Conservation (phyloP, 2,329 filamentous ascomycete genomes). For the Sporothrix schenckii region DNA sequence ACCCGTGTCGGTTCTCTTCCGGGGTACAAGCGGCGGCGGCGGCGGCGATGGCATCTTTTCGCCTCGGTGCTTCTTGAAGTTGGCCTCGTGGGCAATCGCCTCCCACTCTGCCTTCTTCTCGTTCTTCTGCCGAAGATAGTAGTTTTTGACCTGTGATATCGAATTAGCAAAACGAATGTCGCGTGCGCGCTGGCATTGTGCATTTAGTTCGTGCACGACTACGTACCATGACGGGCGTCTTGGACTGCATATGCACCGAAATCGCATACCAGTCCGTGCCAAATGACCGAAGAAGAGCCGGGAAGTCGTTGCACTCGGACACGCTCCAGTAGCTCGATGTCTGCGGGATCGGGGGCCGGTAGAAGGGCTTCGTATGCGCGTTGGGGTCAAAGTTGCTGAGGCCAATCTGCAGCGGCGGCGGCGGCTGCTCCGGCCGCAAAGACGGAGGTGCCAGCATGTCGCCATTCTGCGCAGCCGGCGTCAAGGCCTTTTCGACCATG, state of each 20-base stretch:
- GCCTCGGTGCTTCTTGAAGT: constrained; percentile 57
- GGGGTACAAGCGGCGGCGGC: constrained; percentile 48
- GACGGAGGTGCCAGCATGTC: constrained; percentile 62
- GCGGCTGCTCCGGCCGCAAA: constrained; percentile 56
- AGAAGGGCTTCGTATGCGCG: constrained; percentile 47
- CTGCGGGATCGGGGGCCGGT: constrained; percentile 53
- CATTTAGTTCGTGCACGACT: not conserved
- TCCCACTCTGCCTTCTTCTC: constrained; percentile 61
- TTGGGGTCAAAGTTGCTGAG: constrained; percentile 56
- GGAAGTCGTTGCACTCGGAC: constrained; percentile 77
- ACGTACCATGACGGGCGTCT: constrained; percentile 76
- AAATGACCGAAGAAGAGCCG: constrained; percentile 70
- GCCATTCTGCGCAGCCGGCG: constrained; percentile 44
- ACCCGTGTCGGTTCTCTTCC: constrained; percentile 29
- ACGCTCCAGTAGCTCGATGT: constrained; percentile 88
- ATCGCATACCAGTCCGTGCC: constrained; percentile 79
- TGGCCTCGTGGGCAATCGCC: constrained; percentile 61
- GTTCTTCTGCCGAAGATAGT: constrained; percentile 64
- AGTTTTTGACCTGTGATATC: constrained; percentile 59
- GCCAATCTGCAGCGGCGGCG: constrained; percentile 52
- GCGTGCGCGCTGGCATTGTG: not conserved
- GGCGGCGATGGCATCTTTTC: constrained; percentile 65
- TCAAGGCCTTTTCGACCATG: constrained; percentile 26
- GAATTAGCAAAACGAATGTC: not conserved
- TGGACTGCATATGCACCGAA: constrained; percentile 77